phyloP scores from a whole-genome alignment of 768 basidiomycete species.

The Paxillus rubicundulus region DNA sequence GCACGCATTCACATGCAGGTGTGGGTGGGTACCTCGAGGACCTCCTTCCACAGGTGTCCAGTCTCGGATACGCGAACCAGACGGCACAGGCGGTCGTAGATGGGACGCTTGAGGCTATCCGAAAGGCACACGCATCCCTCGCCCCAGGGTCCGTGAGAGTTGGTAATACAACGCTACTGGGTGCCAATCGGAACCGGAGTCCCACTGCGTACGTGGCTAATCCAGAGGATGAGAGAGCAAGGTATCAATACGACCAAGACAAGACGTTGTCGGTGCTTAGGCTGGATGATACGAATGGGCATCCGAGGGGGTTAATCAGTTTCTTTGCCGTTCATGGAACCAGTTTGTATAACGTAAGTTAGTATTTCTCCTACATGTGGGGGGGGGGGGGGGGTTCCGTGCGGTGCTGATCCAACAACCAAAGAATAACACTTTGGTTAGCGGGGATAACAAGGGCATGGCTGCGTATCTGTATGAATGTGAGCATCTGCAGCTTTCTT shows the following conservation, averaged over 20 bases:
- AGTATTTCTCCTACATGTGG: background rate
- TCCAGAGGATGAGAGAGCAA: slow-evolving; percentile 63
- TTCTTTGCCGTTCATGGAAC: slow-evolving; percentile 82
- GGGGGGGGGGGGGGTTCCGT: background rate
- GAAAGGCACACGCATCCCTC: slow-evolving; percentile 62
- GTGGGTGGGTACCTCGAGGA: slow-evolving; percentile 80
- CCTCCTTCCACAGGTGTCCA: slow-evolving; percentile 72
- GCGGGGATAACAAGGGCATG: slow-evolving; percentile 84
- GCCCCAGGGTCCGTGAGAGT: slow-evolving; percentile 56
- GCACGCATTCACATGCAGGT: slow-evolving; percentile 74
- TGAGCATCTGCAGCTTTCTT: slow-evolving; percentile 26
- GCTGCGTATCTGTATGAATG: slow-evolving; percentile 78
- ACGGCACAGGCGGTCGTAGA: slow-evolving; percentile 70
- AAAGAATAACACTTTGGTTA: slow-evolving; percentile 81
- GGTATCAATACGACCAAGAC: slow-evolving; percentile 70
- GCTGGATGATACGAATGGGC: slow-evolving; percentile 58
- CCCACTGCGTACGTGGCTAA: slow-evolving; percentile 78
- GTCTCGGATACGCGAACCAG: slow-evolving; percentile 69
- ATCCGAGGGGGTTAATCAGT: slow-evolving; percentile 63
- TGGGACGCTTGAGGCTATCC: slow-evolving; percentile 67
- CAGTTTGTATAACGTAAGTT: slow-evolving; percentile 64
- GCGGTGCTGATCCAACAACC: background rate
- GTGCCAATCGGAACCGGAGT: slow-evolving; percentile 71
- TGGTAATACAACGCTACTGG: slow-evolving; percentile 66
- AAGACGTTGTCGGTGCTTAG: slow-evolving; percentile 68